Evolutionary conservation across 2,329 filamentous ascomycete species (phyloP), one percentile per base, ranked within the genome.

Genomic region (Fusarium miscanthi): DNA sequence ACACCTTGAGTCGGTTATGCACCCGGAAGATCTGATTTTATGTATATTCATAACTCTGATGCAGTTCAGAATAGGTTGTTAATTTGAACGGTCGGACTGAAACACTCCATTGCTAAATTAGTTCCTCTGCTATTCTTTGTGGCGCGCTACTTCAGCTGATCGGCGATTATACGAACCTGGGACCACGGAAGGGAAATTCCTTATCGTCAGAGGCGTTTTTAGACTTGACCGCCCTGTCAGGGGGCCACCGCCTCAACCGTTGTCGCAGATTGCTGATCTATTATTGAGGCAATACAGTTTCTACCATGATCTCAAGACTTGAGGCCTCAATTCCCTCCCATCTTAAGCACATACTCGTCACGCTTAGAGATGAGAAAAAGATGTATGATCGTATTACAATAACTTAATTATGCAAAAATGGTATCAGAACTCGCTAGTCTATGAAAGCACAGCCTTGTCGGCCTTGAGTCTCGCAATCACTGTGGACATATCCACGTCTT

Each of bases 401-500:
- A n/a, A 16, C 25, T 54, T 43, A 54, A 56, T 60, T 38, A 40
- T 37, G 48, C 30, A 61, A 40, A 51, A 25, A 23, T 64, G 65
- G 58, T 69, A 69, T 69, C 66, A 46, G 12, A 60, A 58, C 37
- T 62, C 46, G 42, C 62, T 57, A 45, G 37, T 62, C 13, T 17
- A 12, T 51, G 42, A 69, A 31, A 69, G 65, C 31, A 73, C 61
- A 35, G 72, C 70, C 52, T 70, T 70, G 6, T 73, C 70, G 6
- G 58, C 66, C 31, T 58, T 63, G 5, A 73, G 49, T 46, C 70
- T 66, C 13, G 66, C 70, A 31, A 53, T 67, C 13, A 73, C 35
- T 14, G 41, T 67, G 51, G 40, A 25, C 4, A 54, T 56, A 51
- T 73, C 70, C 17, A 73, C 54, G 35, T 73, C 51, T 31, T 73